A percentile compares a stretch with the other conserved stretches of the same genome.
Conservation (phyloP, 2,329 filamentous ascomycete genomes). For the Colletotrichum sp. region DNA sequence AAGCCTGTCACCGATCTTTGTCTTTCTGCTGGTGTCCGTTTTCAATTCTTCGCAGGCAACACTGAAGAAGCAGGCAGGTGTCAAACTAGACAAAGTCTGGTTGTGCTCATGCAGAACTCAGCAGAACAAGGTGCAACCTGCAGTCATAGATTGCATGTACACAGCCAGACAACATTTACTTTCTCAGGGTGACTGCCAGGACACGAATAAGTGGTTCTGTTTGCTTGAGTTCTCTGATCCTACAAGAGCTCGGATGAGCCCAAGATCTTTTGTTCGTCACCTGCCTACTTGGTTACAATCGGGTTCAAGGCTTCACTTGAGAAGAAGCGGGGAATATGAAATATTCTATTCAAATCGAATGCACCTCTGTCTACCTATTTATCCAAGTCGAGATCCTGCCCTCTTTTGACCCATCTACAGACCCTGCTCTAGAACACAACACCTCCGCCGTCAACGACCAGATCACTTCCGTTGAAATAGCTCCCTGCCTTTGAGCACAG, state of each 20-base stretch:
- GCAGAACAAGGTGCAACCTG: not conserved
- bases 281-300: no score
- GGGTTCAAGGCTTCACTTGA: not conserved
- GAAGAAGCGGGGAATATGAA: not conserved
- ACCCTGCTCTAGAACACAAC: slow-evolving; percentile 18
- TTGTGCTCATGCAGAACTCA: not conserved
- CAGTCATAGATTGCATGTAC: not conserved
- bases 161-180: not conserved
- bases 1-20: not conserved
- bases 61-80: not conserved
- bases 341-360: not conserved
- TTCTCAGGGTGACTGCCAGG: no score
- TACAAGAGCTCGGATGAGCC: not conserved
- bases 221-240: no score
- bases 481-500: slow-evolving; percentile 64
- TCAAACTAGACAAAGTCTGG: not conserved
- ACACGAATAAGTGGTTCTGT: no score
- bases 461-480: slow-evolving; percentile 73
- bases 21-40: not conserved
- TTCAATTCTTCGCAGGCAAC: not conserved
- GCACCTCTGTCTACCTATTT: not conserved
- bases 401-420: not conserved
- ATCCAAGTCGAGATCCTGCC: not conserved
- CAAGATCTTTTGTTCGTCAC: not conserved
- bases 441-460: slow-evolving; percentile 66